Evolutionary conservation across 2,329 filamentous ascomycete species (phyloP).

Genomic region (Blumeria hordei): DNA sequence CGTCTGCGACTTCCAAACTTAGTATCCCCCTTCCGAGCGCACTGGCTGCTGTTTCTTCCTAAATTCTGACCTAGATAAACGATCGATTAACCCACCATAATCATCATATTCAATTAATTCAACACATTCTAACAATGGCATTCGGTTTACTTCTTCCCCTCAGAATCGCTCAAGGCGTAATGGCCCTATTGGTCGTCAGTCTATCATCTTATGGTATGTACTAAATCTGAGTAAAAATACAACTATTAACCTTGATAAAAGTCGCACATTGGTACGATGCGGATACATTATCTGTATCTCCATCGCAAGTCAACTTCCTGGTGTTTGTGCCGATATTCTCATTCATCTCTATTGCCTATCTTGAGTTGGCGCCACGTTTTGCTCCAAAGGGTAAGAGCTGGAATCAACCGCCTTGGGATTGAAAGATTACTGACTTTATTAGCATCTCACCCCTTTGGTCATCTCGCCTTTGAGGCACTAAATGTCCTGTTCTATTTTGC

Average conservation of each 20-base stretch:
- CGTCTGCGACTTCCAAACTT: no score
- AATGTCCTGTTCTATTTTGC: constrained; percentile 33
- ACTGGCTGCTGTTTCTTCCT: no score
- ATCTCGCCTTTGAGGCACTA: constrained; percentile 24
- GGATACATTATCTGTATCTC: constrained; percentile 28
- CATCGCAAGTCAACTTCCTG: constrained; percentile 31
- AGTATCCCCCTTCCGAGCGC: no score
- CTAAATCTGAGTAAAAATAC: background rate
- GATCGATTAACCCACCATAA: no score
- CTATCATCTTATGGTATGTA: constrained; percentile 25
- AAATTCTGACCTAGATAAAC: no score
- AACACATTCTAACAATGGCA: constrained; percentile 15
- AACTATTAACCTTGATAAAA: constrained; percentile 13
- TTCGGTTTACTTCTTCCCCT: constrained; percentile 20
- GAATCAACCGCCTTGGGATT: background rate
- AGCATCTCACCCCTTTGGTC: constrained; percentile 24
- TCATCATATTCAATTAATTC: no score
- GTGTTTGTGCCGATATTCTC: constrained; percentile 29
- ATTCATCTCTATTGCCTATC: constrained; percentile 27
- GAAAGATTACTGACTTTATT: background rate
- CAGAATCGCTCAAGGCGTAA: constrained; percentile 22
- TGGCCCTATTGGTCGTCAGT: constrained; percentile 22
- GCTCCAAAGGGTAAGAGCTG: constrained; percentile 8
- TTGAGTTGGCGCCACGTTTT: constrained; percentile 24
- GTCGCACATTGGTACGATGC: constrained; percentile 35